Evolutionary conservation across 176 grass and related monocot species (phyloP), one percentile per base, ranked within the genome.

Genomic region (Carex scoparia): DNA sequence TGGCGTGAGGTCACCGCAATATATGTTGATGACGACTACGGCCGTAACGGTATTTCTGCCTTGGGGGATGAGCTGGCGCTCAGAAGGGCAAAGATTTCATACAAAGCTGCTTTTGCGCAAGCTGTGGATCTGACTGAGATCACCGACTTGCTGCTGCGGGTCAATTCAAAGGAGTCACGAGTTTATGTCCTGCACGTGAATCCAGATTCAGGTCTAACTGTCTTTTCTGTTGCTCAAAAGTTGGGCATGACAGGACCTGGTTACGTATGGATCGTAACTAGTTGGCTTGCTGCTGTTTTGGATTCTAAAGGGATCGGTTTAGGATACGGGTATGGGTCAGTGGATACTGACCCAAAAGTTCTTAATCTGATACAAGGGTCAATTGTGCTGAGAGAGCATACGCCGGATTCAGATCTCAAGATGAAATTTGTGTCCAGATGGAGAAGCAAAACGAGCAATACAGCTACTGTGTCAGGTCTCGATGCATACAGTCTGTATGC

Each of bases 221-320:
- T 96, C 80, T 93, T 96, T 88, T 90, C 89, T 59, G 42, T n/a
- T 9, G 91, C 94, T 59, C 87, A 86, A 60, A 89, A 87, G 48
- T 85, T 93, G 33, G 83, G 66, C 27, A 96, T 96, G 94, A 86
- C 89, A 54, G 69, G 10, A 76, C 83, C 66, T 69, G 94, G 91
- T 74, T 97, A 97, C 73, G 94, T 93, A 7, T 97, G 94, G 94
- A 97, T 97, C 69, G 91, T 89, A 85, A 93, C 94, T 23, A 91
- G 94, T 81, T 94, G 94, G 94, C 88, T 93, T 63, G 91, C 94
- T 83, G 82, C 94, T 74, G 91, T 94, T 89, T 58, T 97, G 82
- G 94, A 97, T 87, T 97, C 89, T n/a, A 69, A 65, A 1, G 53
- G 13, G 0, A 46, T 55, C 16, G 55, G 49, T 80, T 35, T 78